Conservation (phyloP, 1,139 yeast species). For the Candida pseudoviswanathii region DNA sequence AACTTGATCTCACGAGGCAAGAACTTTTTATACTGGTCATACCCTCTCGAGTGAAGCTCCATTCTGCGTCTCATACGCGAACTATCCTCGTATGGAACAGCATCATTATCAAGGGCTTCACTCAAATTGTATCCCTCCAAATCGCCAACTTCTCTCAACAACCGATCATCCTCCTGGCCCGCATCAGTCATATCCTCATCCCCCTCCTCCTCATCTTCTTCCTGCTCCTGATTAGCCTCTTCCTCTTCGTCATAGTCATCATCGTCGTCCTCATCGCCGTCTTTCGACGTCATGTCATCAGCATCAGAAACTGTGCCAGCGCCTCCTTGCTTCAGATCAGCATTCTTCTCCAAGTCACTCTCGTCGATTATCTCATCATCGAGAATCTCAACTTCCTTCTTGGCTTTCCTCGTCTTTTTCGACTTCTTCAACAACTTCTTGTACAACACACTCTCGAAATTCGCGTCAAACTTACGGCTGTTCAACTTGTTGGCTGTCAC, state of each 20-base stretch:
- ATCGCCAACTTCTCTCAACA: slow-evolving; percentile 1
- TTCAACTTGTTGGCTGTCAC: slow-evolving; percentile 4
- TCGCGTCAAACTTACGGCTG: slow-evolving; percentile 18
- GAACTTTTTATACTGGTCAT: not conserved
- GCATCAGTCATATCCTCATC: slow-evolving; percentile 7
- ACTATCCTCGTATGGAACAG: not conserved
- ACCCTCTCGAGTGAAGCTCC: not conserved
- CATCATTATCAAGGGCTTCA: not conserved
- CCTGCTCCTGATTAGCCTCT: slow-evolving; percentile 4
- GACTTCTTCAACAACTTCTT: slow-evolving; percentile 17
- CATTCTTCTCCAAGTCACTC: slow-evolving; percentile 20
- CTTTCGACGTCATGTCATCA: slow-evolving; percentile 23
- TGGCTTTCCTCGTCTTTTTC: not conserved
- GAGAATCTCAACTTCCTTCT: slow-evolving; percentile 3
- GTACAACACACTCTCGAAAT: slow-evolving; percentile 24
- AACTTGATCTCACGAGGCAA: not conserved
- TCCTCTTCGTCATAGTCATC: slow-evolving; percentile 11
- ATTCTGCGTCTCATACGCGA: not conserved
- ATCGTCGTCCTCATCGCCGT: slow-evolving; percentile 16
- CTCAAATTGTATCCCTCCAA: not conserved
- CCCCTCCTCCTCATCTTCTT: slow-evolving; percentile 12
- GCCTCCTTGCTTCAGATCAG: not conserved
- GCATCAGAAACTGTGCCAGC: slow-evolving; percentile 14
- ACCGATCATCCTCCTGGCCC: not conserved
- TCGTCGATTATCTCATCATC: slow-evolving; percentile 21